A percentile compares a stretch with the other conserved stretches of the same genome.
These are phyloP conservation scores for Trichoderma arundinaceum DNA, from an alignment of 2,329 filamentous ascomycete genomes.

Conservation along the genomic window DNA sequence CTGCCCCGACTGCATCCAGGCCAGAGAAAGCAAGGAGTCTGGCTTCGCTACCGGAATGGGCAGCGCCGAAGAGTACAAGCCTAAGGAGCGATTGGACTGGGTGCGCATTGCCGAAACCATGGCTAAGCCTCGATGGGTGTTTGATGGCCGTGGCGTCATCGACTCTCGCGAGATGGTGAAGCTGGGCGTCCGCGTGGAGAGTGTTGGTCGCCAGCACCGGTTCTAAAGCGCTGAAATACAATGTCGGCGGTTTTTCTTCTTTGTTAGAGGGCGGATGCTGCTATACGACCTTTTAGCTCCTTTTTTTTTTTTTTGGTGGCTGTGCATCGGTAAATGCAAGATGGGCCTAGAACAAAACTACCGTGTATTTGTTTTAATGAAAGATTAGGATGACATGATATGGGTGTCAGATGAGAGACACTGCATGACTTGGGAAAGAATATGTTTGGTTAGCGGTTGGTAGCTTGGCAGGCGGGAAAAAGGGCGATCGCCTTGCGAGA, in stretches of 20 bases:
- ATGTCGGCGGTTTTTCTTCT: slow-evolving; percentile 13
- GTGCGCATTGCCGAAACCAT: slow-evolving; percentile 55
- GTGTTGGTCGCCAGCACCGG: slow-evolving; percentile 56
- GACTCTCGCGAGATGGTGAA: slow-evolving; percentile 55
- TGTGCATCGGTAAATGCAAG: slow-evolving; percentile 29
- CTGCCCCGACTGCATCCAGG: slow-evolving; percentile 58
- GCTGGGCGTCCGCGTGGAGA: slow-evolving; percentile 59
- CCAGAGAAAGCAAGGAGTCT: slow-evolving; percentile 46
- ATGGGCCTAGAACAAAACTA: slow-evolving; percentile 22
- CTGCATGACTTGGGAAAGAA: slow-evolving; percentile 29
- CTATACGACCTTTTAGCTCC: slow-evolving; percentile 32
- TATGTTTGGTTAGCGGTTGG: slow-evolving; percentile 21
- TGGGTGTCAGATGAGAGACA: slow-evolving; percentile 38
- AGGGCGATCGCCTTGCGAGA: slow-evolving; percentile 1
- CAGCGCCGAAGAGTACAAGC: slow-evolving; percentile 51
- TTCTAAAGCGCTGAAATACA: slow-evolving; percentile 41
- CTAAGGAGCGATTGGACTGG: slow-evolving; percentile 59
- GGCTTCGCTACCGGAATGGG: slow-evolving; percentile 52
- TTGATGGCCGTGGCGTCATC: slow-evolving; percentile 62
- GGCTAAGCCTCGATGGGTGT: slow-evolving; percentile 61
- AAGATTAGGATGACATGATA: slow-evolving; percentile 39
- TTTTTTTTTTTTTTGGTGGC: slow-evolving; percentile 26
- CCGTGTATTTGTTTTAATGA: slow-evolving; percentile 42
- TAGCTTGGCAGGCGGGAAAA: slow-evolving; percentile 3
- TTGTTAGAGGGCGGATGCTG: slow-evolving; percentile 7